Evolutionary conservation across 805 yeast genomes (phyloP), one percentile per base, ranked within the genome.

Genomic region (Ogataea nonfermentans): DNA sequence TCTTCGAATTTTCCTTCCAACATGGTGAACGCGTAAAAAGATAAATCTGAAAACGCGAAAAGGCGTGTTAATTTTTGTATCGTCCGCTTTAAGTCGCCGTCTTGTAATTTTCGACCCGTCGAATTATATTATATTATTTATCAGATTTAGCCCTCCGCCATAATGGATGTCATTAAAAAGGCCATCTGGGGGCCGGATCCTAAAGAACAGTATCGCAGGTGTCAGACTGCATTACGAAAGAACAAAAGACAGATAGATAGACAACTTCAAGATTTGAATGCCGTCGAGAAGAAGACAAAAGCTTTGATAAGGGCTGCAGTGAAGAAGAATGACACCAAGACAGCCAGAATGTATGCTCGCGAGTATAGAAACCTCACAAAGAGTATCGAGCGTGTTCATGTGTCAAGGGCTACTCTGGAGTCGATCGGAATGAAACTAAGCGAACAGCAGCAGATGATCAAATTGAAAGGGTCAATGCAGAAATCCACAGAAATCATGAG

Each of bases 161-260:
- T n/a, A 9, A 91, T 91, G 98, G 88, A 91, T 57, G 83, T 72
- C 59, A 61, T 91, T 24, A 90, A 87, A 66, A 81, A 82, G 58
- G 85, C 90, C 4, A 81, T 91, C 26, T 91, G 95, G 84, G 99
- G 99, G 0, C 97, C 98, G 0, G 96, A 90, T 57, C 96, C 97
- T 29, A 82, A 83, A 55, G 98, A 87, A 55, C 95, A 84, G 55
- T 79, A 77, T 72, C 67, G 93, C 40, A 83, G 79, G 50, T 85
- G 95, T 51, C 90, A 85, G 55, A 70, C 78, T 26, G 71, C 88
- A 14, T 73, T 91, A 29, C 80, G 98, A 42, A 84, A 83, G 64
- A 93, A 90, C 62, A 80, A 81, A 46, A 71, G 98, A 32, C 90
- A 84, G 55, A 64, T 91, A 25, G 97, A 93, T 48, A 74, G 89